Evolutionary conservation across 768 basidiomycete genomes (phyloP), one percentile per base, ranked within the genome.

Genomic region (Tubosaeta sp.): DNA sequence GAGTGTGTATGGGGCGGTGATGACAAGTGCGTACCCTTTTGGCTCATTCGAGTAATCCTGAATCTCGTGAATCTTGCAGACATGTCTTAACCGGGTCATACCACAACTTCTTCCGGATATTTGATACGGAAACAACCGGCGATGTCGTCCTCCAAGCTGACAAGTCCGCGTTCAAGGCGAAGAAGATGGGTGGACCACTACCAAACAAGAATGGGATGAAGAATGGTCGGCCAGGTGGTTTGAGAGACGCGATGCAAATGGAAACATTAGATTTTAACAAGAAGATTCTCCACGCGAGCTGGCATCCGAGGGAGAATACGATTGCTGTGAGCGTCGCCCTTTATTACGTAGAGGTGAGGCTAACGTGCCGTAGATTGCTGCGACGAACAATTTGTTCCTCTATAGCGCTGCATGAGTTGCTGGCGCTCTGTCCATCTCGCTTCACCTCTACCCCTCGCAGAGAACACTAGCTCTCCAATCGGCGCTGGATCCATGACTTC

Each of bases 71-170:
- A 29, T 46, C 27, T 51, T 37, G 9, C 63, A 99, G 97, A 65
- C 86, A 95, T 70, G 93, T 98, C 54, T 77, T 99, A 58, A 97
- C 97, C n/a, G 97, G 97, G 41, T 98, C 97, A 46, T 99, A 99
- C 76, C 95, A 98, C 76, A 99, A 99, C 75, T 98, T 95, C 76
- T 95, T 99, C 88, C 93, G 94, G 70, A 97, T 99, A 83, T 99
- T 93, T 73, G 95, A 98, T 70, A 83, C 85, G 48, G 91, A 95
- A 54, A 84, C 85, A 31, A 66, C 84, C 56, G 88, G 85, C 55
- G 97, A 98, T 64, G 85, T 95, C 41, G 91, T 97, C 12, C 74
- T 99, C 51, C 97, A 98, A 72, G 97, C 97, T 2, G 97, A 99
- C 76, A 99, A 99, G 72, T 95, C 93, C 14, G 95, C 95, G 6